Base-by-base conservation (phyloP, 345 rosid genomes). In the Melaleuca quinquenervia region DNA sequence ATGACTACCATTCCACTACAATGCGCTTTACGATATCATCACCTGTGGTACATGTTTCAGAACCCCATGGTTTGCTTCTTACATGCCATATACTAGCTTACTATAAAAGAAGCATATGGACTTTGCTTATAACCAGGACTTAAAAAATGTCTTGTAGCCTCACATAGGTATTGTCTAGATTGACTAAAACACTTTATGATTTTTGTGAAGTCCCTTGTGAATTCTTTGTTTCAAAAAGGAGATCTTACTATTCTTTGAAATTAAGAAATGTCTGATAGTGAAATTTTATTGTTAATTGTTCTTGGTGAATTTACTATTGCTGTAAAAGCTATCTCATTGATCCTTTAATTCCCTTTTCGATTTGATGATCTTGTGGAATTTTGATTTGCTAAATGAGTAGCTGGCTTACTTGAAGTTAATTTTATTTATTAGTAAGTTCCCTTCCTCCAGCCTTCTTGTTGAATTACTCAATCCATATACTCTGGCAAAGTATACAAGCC, bases 1-100 rank as follows among this genome's bases (percentile, higher is more conserved):
- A 96, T 86, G 99, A 95, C 90, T 96, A 88, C 89, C 83, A 88
- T 87, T 95, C 97, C 48, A 89, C 96, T 87, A 90, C 89, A 53
- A 94, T 96, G 98, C 95, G 98, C 82, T 96, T 97, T 89, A 93
- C 94, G 16, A 90, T 97, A 89, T 94, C 98, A 76, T 96, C 99
- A 54, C 99, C 94, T 85, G 98, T 96, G 96, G 99, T 97, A 94
- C 50, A 93, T 89, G 44, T n/a, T 55, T 32, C 84, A 74, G 29
- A 48, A 45, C 13, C 29, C 50, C 60, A 27, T 70, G 44, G 18
- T 64, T 27, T 75, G 52, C 36, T 74, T n/a, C 80, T 60, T 82
- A 41, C 44, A 51, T n/a, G 55, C 85, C 52, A 41, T 32, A 14
- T 45, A 48, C 29, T 70, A 9, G 44, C 78, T 32, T 8, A 70